These are phyloP conservation scores for Wolfiporia cocos DNA, from an alignment of 1,284 basidiomycete genomes.

Conservation along the genomic window DNA sequence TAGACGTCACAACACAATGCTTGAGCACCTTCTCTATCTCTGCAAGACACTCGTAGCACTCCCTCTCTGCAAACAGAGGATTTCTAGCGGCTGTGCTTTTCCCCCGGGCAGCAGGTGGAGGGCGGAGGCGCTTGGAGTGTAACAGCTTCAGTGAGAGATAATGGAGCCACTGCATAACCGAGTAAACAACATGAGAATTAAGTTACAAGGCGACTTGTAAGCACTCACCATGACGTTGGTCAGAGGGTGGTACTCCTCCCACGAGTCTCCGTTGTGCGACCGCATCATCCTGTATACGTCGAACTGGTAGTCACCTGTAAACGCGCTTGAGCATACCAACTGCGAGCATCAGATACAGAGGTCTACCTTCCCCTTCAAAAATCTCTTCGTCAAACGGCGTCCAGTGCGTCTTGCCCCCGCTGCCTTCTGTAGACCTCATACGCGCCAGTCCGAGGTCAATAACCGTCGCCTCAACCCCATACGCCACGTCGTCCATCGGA, in stretches of 20 bases:
- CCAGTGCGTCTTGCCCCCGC: slow-evolving; percentile 51
- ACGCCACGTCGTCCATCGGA: slow-evolving; percentile 51
- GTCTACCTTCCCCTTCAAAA: slow-evolving; percentile 75
- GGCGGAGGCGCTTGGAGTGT: slow-evolving; percentile 56
- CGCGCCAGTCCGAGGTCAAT: slow-evolving; percentile 95
- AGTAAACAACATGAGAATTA: not conserved
- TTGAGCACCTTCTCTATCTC: slow-evolving; percentile 49
- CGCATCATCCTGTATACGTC: slow-evolving; percentile 92
- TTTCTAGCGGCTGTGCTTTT: slow-evolving; percentile 14
- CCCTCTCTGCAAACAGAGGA: slow-evolving; percentile 41
- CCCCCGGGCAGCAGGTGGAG: slow-evolving; percentile 32
- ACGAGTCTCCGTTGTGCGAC: slow-evolving; percentile 48
- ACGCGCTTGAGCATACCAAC: not conserved
- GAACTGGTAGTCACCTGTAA: slow-evolving; percentile 84
- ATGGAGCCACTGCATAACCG: slow-evolving; percentile 66
- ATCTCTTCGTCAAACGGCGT: slow-evolving; percentile 77
- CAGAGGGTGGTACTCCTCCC: slow-evolving; percentile 71
- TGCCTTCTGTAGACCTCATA: slow-evolving; percentile 52
- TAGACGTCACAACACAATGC: slow-evolving; percentile 31
- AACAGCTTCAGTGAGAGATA: slow-evolving; percentile 73
- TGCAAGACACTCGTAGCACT: slow-evolving; percentile 55
- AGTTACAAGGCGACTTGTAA: not conserved
- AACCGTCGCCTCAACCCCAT: slow-evolving; percentile 74
- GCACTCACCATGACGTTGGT: slow-evolving; percentile 84
- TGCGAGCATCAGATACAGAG: not conserved